phyloP scores from a whole-genome alignment of 2,329 filamentous ascomycete genomes.

The Microcyclospora pomicola region DNA sequence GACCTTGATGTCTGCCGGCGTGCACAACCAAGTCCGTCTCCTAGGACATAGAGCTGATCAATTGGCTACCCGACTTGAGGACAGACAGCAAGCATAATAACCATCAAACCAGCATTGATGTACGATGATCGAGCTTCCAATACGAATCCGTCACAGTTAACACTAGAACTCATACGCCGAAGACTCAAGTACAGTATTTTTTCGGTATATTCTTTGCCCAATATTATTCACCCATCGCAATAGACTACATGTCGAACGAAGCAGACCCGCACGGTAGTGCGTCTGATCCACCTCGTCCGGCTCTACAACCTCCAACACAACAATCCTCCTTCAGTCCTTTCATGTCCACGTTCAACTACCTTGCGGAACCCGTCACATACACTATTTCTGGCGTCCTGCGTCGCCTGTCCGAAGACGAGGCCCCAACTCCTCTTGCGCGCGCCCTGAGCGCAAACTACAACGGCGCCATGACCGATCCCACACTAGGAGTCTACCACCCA shows the following conservation, averaged over 20 bases:
- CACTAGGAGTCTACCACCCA: conserved; percentile 44
- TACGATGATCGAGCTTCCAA: too few relatives aligned
- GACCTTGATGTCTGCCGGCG: too few relatives aligned
- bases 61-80: too few relatives aligned
- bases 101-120: too few relatives aligned
- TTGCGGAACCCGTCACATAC: conserved; percentile 37
- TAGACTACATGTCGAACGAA: not conserved
- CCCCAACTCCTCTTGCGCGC: conserved; percentile 22
- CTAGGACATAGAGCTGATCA: too few relatives aligned
- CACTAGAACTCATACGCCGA: too few relatives aligned
- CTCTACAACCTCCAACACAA: conserved; percentile 12
- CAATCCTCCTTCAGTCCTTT: conserved; percentile 9
- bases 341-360: conserved; percentile 27
- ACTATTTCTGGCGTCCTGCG: conserved; percentile 34
- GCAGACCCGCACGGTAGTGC: not conserved
- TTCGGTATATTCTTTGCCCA: too few relatives aligned
- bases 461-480: conserved; percentile 22
- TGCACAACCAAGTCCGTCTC: too few relatives aligned
- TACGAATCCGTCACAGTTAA: too few relatives aligned
- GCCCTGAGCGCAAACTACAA: conserved; percentile 27
- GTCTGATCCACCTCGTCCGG: conserved; percentile 2
- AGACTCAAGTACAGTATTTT: too few relatives aligned
- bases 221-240: not conserved
- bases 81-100: too few relatives aligned
- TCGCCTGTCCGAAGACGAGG: conserved; percentile 32